Evolutionary conservation across 805 yeast genomes (phyloP).

Genomic region (Pichia insulana): DNA sequence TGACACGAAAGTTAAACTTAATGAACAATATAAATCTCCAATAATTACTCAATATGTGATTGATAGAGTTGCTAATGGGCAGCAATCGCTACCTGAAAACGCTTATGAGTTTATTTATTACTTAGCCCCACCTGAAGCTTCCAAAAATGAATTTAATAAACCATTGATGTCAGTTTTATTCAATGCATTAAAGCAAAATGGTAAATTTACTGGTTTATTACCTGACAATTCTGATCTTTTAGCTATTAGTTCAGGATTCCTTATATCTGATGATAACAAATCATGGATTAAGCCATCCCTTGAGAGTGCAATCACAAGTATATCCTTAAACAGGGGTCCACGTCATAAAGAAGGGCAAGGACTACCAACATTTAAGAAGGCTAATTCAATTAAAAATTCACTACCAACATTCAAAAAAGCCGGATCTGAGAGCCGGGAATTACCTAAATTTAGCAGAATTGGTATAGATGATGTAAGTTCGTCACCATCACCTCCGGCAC

Average conservation of each 20-base stretch:
- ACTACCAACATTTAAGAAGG: constrained; percentile 26
- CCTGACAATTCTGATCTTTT: constrained; percentile 46
- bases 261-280: constrained; percentile 32
- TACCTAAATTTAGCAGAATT: no score
- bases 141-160: constrained; percentile 37
- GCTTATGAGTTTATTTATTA: constrained; percentile 41
- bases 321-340: constrained; percentile 17
- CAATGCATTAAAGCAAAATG: constrained; percentile 34
- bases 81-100: constrained; percentile 30
- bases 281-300: constrained; percentile 49
- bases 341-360: neutral
- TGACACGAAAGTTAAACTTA: constrained; percentile 28
- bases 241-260: constrained; percentile 59
- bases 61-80: constrained; percentile 46
- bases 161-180: constrained; percentile 33
- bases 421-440: no score
- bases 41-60: constrained; percentile 43
- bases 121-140: constrained; percentile 45
- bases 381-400: no score
- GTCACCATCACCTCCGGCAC: constrained; percentile 25
- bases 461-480: no score
- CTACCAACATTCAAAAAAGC: no score
- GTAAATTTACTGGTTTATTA: constrained; percentile 44
- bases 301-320: constrained; percentile 5
- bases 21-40: constrained; percentile 23